Base-by-base conservation (phyloP, 2,329 filamentous ascomycete genomes). In the Didymella sp. region DNA sequence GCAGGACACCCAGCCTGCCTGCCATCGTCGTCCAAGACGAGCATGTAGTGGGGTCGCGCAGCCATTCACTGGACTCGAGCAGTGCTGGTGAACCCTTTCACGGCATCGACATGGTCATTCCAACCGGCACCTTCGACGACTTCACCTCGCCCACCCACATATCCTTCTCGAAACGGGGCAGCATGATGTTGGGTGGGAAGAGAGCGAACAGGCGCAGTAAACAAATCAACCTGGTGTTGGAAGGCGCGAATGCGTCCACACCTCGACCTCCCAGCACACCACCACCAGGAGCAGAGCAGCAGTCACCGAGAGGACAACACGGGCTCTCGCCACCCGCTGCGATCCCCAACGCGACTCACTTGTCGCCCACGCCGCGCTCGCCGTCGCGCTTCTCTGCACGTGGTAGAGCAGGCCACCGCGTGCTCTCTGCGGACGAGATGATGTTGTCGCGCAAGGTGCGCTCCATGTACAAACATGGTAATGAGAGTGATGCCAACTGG, bases 361-460 rank as follows among this genome's bases (percentile, higher is more conserved):
- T 68, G 24, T 63, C 66, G 25, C 73, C 75, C 21, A 60, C 59
- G 28, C 73, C 75, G 27, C 73, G 76, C 30, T 73, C 76, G 37
- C 48, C 71, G 74, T 64, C 77, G 70, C 59, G 75, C 69, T 45
- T 70, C 73, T 66, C 77, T 60, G 69, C 64, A 24, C 63, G 66
- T 28, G 73, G 73, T 49, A 68, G 77, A 11, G 67, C 77, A 37
- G 61, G 69, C 49, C 74, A 74, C 45, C 79, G 85, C 54, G 80
- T 83, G 19, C 79, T 88, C 27, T 88, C 86, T n/a, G 77, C 84
- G 2, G 86, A 88, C 63, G 86, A 88, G 69, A 85, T 86, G 66
- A 82, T 83, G 68, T 76, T 88, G 57, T 88, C 86, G 28, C 81
- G 84, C 59, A 84, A 84, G 60, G 85, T 89, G 31, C 80, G 86